phyloP scores from a whole-genome alignment of 2,329 filamentous ascomycete genomes.

The Aspergillus pseudotamarii region DNA sequence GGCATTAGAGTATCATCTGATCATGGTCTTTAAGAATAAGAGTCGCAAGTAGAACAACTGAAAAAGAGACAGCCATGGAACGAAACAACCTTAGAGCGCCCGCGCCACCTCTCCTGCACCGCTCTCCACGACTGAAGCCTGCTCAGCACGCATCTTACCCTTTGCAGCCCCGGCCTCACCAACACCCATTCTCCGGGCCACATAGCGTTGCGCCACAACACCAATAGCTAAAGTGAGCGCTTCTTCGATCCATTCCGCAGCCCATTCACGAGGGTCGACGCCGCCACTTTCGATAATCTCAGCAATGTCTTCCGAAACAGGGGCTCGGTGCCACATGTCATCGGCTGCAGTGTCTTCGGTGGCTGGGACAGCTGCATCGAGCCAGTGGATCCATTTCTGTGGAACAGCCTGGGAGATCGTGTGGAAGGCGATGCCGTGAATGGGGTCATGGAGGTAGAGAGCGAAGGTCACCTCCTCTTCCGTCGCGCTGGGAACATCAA shows the following conservation, averaged over 20 bases:
- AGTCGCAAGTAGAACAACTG: constrained; percentile 4
- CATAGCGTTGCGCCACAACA: constrained; percentile 90
- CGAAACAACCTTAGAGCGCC: constrained; percentile 41
- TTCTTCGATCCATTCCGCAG: constrained; percentile 96
- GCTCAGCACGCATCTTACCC: constrained; percentile 56
- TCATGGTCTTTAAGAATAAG: constrained; percentile 7
- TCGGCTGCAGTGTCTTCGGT: constrained; percentile 43
- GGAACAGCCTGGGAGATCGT: constrained; percentile 83
- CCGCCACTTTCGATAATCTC: constrained; percentile 75
- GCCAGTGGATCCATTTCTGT: constrained; percentile 84
- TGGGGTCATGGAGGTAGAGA: constrained; percentile 79
- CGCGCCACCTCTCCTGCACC: constrained; percentile 64
- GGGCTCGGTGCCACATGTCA: constrained; percentile 33
- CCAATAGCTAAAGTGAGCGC: constrained; percentile 75
- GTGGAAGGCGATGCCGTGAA: constrained; percentile 86
- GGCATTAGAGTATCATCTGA: constrained; percentile 16
- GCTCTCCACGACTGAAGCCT: constrained; percentile 59
- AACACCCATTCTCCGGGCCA: constrained; percentile 92
- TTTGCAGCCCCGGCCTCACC: constrained; percentile 72
- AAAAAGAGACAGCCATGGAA: constrained; percentile 13
- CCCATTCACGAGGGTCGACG: constrained; percentile 95
- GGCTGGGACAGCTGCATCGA: constrained; percentile 67
- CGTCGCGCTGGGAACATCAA: constrained; percentile 39
- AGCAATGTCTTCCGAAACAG: constrained; percentile 77
- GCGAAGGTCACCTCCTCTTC: constrained; percentile 73